Evolutionary conservation across 2,329 filamentous ascomycete species (phyloP), one percentile per base, ranked within the genome.

Genomic region (Colletotrichum scovillei): DNA sequence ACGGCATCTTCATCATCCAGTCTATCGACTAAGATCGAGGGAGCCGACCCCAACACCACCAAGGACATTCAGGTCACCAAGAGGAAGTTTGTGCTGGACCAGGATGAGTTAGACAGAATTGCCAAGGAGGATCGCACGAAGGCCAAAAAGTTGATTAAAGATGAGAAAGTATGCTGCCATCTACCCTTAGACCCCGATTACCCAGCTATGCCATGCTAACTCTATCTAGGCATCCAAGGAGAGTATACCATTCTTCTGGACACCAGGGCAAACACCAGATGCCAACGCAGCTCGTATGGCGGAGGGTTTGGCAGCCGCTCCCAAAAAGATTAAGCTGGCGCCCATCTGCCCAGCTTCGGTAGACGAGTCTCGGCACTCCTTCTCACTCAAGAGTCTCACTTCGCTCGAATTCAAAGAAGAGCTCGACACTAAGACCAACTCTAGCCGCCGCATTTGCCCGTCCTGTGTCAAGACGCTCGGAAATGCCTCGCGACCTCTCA

Each of bases 191-290:
- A 19, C 19, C 14, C 28, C 12, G 8, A 14, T 57, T 28, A 16
- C 2, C 19, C 24, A 46, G 12, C 49, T 67, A 24, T 38, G 76
- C 28, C 53, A 32, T 67, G 63, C 72, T 65, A 62, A 75, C 60
- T 28, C 14, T 30, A 55, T 58, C 28, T 49, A 75, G 74, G 56
- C 68, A 57, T 72, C 63, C 11, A 75, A 72, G 52, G 60, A 67
- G 56, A 66, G 89, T 19, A 84, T 98, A 0, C 94, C 95, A 0
- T 97, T 95, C 0, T 98, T 98, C 84, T 98, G 96, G 97, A 93
- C 96, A 1, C 96, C 95, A 0, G 94, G 93, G 0, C 89, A 96
- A 70, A 97, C 94, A 0, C 95, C 95, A 14, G 82, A 83, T 53
- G 81, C 81, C 42, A 79, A 82, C 59, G 78, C 81, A 66, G 80